These are phyloP conservation scores for Leptoxyphium fumago DNA, from an alignment of 2,329 filamentous ascomycete genomes.

Conservation along the genomic window DNA sequence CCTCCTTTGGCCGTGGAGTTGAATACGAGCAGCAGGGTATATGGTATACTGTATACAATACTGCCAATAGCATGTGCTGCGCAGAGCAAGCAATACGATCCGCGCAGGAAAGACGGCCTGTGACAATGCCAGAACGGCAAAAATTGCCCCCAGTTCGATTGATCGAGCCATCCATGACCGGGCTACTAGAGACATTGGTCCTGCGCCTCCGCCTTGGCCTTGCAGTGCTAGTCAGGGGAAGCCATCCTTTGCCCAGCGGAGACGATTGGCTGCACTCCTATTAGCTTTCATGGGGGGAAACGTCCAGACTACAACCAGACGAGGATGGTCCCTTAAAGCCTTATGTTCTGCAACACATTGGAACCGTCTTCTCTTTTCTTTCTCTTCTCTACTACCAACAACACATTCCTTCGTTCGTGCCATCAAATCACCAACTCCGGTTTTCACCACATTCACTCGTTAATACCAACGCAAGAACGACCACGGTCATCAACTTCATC, in stretches of 20 bases:
- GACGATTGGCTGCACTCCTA: neutral
- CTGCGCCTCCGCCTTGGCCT: neutral
- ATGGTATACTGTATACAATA: no score
- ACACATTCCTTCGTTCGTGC: neutral
- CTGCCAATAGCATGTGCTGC: no score
- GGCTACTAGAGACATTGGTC: neutral
- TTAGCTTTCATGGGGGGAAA: neutral
- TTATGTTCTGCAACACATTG: neutral
- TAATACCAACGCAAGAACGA: neutral
- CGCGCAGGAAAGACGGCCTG: neutral
- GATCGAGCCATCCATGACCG: neutral
- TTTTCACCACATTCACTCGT: neutral
- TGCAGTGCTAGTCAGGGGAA: neutral
- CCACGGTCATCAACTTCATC: neutral
- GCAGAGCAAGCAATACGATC: no score
- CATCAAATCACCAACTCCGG: neutral
- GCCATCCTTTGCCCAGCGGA: neutral
- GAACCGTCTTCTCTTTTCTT: neutral
- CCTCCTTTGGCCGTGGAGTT: no score
- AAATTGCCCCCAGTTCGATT: neutral
- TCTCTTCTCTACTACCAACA: neutral
- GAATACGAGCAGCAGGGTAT: no score
- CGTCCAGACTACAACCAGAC: neutral
- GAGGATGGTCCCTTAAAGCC: no score
- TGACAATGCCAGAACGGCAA: neutral